Conservation (phyloP, 106 monocot species). For the Ottelia alismoides region DNA sequence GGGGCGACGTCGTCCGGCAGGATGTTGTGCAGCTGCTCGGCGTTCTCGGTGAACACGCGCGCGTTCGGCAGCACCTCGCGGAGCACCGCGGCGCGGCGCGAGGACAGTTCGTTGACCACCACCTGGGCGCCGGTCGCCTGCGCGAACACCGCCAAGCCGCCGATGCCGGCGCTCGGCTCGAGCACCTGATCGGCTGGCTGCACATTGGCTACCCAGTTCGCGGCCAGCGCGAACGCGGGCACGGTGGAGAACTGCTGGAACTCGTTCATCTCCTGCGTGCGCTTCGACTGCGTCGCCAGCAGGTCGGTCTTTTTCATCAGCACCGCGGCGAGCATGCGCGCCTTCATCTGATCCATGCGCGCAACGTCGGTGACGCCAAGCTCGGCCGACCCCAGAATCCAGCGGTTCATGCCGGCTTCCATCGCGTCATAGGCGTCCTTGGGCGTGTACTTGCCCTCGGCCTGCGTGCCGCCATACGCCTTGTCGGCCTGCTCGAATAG, state of each 20-base stretch:
- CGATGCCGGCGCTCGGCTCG: not conserved
- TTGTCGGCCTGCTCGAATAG: not conserved
- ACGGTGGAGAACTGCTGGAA: not conserved
- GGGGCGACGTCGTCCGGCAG: not conserved
- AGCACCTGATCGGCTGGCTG: not conserved
- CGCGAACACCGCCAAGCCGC: not conserved
- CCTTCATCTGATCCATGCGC: not conserved
- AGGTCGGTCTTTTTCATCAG: not conserved
- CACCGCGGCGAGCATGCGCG: too few relatives aligned
- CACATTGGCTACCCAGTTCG: not conserved
- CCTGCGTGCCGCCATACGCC: not conserved
- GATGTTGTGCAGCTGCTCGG: not conserved
- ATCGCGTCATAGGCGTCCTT: not conserved
- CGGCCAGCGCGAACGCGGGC: not conserved
- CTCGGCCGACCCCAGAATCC: not conserved
- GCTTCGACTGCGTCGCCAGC: not conserved
- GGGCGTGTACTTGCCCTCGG: not conserved
- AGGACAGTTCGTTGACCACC: not conserved
- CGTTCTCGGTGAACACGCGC: not conserved
- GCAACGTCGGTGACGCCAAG: not conserved
- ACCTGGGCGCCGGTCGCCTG: not conserved
- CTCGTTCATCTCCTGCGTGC: not conserved
- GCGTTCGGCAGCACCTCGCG: not conserved
- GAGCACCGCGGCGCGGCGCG: not conserved
- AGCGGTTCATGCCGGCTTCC: not conserved